A percentile compares a stretch with the other conserved stretches of the same genome.
These are phyloP conservation scores for Dispira parvispora DNA, from an alignment of 192 early-diverging fungal species.

Conservation along the genomic window DNA sequence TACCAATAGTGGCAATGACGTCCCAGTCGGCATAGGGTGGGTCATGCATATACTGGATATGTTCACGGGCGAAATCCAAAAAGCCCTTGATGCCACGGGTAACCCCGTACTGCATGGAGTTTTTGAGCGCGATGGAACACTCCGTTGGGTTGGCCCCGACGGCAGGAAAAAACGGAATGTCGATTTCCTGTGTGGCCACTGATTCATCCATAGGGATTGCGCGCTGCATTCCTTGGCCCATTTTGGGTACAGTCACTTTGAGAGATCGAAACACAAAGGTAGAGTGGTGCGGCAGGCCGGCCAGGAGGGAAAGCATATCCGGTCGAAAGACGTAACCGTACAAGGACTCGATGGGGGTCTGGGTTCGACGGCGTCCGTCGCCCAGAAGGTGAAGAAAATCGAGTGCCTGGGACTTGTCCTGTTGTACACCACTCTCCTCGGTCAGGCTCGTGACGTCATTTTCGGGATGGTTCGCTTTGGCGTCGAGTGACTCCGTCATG, in stretches of 20 bases:
- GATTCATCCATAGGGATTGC: constrained; percentile 22
- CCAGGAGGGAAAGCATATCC: constrained; percentile 46
- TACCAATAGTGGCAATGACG: constrained; percentile 40
- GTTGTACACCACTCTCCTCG: background rate
- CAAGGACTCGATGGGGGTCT: constrained; percentile 24
- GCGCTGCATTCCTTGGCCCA: constrained; percentile 39
- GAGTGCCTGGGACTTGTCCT: background rate
- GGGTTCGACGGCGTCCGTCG: background rate
- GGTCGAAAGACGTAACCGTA: constrained; percentile 21
- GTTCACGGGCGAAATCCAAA: constrained; percentile 24
- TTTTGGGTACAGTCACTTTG: constrained; percentile 30
- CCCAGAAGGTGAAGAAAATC: background rate
- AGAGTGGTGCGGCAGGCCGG: constrained; percentile 44
- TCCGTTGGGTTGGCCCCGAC: constrained; percentile 7
- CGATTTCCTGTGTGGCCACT: constrained; percentile 11
- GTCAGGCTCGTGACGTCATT: background rate
- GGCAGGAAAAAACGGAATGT: background rate
- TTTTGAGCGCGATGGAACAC: constrained; percentile 17
- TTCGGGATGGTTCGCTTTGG: no score
- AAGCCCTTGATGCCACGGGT: constrained; percentile 33
- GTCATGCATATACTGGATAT: constrained; percentile 25
- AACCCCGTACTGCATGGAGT: constrained; percentile 45
- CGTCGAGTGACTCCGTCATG: no score
- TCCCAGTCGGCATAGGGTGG: constrained; percentile 49
- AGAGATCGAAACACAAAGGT: constrained; percentile 49